phyloP scores from a whole-genome alignment of 352 stramenopile genomes.

The Phytopythium helicoides region DNA sequence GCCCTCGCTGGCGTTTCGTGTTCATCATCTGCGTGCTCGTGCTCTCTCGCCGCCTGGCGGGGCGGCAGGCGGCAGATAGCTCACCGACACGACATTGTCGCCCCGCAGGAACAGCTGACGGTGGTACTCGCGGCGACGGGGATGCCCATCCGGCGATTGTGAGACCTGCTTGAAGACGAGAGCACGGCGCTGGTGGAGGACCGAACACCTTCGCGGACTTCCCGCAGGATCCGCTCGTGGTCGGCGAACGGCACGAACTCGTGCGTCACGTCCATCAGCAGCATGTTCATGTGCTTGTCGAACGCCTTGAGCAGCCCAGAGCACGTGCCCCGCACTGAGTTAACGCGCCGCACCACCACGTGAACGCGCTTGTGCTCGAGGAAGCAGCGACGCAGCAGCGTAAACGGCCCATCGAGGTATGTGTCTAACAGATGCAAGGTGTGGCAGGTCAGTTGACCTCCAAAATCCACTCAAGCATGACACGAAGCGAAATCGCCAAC shows the following conservation, averaged over 20 bases:
- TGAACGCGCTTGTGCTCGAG: constrained; percentile 73
- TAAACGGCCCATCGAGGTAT: constrained; percentile 85
- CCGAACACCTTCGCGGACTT: constrained; percentile 30
- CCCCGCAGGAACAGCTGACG: constrained; percentile 92
- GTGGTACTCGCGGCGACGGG: constrained; percentile 38
- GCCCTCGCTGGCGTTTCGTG: constrained; percentile 7
- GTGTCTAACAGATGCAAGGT: too few relatives aligned
- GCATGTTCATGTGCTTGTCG: constrained; percentile 95
- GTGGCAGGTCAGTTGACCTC: too few relatives aligned
- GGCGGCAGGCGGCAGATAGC: constrained; percentile 34
- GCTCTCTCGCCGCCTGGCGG: too few relatives aligned
- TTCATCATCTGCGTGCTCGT: constrained; percentile 10
- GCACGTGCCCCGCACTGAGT: constrained; percentile 90
- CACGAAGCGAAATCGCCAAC: constrained; percentile 11
- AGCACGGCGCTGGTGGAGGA: constrained; percentile 27
- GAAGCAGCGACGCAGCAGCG: constrained; percentile 77
- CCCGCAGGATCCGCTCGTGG: constrained; percentile 27
- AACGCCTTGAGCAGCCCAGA: constrained; percentile 92
- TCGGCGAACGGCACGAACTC: constrained; percentile 39
- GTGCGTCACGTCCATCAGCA: constrained; percentile 90
- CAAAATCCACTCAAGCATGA: background rate
- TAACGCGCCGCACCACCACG: constrained; percentile 88
- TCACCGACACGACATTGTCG: constrained; percentile 88
- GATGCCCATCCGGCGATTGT: constrained; percentile 36
- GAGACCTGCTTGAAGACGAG: constrained; percentile 35